phyloP scores from a whole-genome alignment of 257 asterid genomes.

The Penstemon barbatus region DNA sequence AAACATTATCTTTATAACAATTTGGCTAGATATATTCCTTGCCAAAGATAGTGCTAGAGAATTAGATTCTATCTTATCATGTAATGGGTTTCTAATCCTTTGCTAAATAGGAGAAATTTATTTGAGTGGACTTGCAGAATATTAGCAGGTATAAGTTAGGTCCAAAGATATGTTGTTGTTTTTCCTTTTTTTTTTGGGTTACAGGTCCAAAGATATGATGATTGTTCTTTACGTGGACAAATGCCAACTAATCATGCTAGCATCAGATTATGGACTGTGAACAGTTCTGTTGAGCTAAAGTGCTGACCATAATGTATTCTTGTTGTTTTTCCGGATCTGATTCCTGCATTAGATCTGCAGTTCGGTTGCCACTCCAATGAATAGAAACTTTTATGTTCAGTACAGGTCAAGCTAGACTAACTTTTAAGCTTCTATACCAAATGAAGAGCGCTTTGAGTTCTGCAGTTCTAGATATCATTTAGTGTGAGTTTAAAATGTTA shows the following conservation, averaged over 20 bases:
- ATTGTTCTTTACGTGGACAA: neutral
- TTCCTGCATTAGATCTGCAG: neutral
- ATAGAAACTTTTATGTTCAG: no score
- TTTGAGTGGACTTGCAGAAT: neutral
- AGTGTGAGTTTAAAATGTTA: neutral
- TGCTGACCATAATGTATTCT: neutral
- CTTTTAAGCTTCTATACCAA: neutral
- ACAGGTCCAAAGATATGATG: neutral
- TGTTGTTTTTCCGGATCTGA: neutral
- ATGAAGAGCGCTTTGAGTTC: neutral
- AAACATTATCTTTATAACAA: slow-evolving; percentile 17
- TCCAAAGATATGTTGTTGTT: neutral
- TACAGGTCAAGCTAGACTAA: no score
- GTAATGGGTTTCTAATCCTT: slow-evolving; percentile 6
- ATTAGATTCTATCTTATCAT: slow-evolving; percentile 39
- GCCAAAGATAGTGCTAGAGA: slow-evolving; percentile 28
- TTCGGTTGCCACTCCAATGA: neutral
- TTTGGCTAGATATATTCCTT: slow-evolving; percentile 1
- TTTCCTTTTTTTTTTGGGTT: no score
- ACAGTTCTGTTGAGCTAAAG: neutral
- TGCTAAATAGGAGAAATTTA: neutral
- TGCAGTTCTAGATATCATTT: no score
- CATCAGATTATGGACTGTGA: neutral
- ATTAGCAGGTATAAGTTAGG: slow-evolving; percentile 1
- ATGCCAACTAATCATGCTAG: neutral